Evolutionary conservation across 306 rosid genomes (phyloP).

Genomic region (Acacia acuminata): DNA sequence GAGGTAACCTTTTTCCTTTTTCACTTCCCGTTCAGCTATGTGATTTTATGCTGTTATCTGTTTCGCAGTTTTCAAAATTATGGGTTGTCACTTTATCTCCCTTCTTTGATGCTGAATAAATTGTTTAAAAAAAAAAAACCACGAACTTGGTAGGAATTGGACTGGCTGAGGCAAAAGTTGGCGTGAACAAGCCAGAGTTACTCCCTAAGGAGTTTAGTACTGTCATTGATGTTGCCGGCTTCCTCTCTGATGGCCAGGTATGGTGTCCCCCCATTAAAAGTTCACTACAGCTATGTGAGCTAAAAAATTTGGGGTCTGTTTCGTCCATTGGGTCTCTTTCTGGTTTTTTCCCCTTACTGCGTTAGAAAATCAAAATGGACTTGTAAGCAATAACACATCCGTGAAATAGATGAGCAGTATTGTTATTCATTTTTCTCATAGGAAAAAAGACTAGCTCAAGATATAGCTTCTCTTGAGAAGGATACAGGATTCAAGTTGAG

Average conservation of each 20-base stretch:
- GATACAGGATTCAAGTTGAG: conserved; percentile 88
- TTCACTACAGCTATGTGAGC: background rate
- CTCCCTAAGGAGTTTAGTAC: conserved; percentile 81
- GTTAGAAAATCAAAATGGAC: background rate
- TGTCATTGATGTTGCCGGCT: conserved; percentile 96
- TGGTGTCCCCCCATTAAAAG: background rate
- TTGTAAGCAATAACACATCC: background rate
- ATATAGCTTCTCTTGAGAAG: conserved; percentile 69
- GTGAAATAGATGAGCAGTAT: conserved; percentile 15
- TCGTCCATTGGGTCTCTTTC: background rate
- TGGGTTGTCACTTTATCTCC: background rate
- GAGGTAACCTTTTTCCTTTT: conserved; percentile 41
- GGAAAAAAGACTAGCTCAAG: conserved; percentile 79
- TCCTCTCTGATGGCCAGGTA: conserved; percentile 96
- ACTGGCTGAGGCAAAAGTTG: conserved; percentile 71
- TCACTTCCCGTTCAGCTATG: background rate
- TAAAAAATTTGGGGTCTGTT: background rate
- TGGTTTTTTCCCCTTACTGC: background rate
- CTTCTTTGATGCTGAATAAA: background rate
- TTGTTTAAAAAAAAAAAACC: background rate
- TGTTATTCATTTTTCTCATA: conserved; percentile 36
- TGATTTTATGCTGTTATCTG: background rate
- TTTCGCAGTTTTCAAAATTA: background rate
- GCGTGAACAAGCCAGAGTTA: conserved; percentile 91
- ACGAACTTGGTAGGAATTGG: conserved; percentile 42